Evolutionary conservation across 805 yeast genomes (phyloP), one percentile per base, ranked within the genome.

Genomic region (Candida caryicola): DNA sequence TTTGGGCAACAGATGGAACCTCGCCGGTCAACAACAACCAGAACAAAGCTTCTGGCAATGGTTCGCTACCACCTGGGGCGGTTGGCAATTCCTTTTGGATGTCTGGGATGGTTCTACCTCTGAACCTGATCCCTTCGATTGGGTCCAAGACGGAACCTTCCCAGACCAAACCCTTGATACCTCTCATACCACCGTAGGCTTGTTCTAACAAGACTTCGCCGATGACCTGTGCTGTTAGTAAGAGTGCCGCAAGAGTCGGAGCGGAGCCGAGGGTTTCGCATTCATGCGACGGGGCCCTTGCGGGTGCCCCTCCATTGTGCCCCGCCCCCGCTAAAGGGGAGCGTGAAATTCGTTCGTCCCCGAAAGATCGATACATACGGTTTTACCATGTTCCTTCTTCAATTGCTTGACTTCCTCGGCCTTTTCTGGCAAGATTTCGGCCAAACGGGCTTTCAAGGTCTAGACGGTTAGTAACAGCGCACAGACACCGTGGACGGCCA

Each of bases 381-480:
- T 77, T 64, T 81, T 76, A 56, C 98, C 99, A 67, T 91, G 78
- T 59, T 89, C 95, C 66, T 86, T 76, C 71, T 91, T 89, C 66
- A 91, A 81, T 56, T 81, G 78, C 73, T 84, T 85, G 69, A 93
- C 83, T 73, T 89, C 87, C 66, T 88, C 96, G 54, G 85, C 85
- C 74, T 86, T 86, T 58, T 78, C 89, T 51, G 98, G 98, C 64
- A 90, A 79, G 51, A 87, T 74, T 61, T 87, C 95, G 40, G 89
- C 95, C 62, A 93, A 90, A 64, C 95, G 82, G 70, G 93, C 95
- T 71, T 93, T 93, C 57, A 93, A 77, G 49, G 96, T 82, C 75
- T 77, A 60, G 39, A 59, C 13, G 12, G 57, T 43, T 46, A 45
- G 49, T 45, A 37, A 12, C 6, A n/a, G n/a, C 18, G 13, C 23